Evolutionary conservation across 495 filamentous ascomycete genomes (phyloP), one percentile per base, ranked within the genome.

Genomic region (Xylaria cubensis): DNA sequence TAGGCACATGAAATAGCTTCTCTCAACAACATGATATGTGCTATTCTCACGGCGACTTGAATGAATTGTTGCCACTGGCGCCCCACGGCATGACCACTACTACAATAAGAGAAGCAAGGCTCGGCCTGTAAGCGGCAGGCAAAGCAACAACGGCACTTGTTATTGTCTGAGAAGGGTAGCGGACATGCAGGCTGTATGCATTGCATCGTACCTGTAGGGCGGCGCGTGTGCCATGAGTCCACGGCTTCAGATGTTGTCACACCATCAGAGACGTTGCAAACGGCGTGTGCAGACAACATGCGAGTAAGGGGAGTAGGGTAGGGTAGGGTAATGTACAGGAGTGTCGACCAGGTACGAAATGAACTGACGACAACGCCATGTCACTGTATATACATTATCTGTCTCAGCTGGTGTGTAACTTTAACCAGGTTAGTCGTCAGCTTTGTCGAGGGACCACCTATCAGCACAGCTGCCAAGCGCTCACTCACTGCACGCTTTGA

Each of bases 211-310:
- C 67, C 67, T 46, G 41, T 62, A 69, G 42, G 67, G 55, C 67
- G 24, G 29, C 56, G 67, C 39, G 55, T 59, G 66, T 69, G 53
- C 66, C 66, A 69, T 44, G 51, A 34, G 50, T 24, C 63, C 63
- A 65, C 17, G 64, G 64, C 64, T 42, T 56, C 65, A 55, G 65
- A 67, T 50, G 48, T 56, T 44, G 67, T 69, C 53, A 69, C 51
- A 69, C 67, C 53, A 62, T 61, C 15, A 19, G 66, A 34, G 32
- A 46, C 66, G 66, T 56, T 59, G 66, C 66, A 68, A 42, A 68
- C 29, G 51, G 46, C 65, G 36, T 68, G 65, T 34, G 36, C 48
- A 50, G 41, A 65, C 63, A 65, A 42, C 58, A 61, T 61, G 58
- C 32, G 58, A 8, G 36, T 39, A 39, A 29, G 36, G 36, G 7